Conservation (phyloP, 176 grass and related monocot genomes). For the Echinochloa phyllopogon region DNA sequence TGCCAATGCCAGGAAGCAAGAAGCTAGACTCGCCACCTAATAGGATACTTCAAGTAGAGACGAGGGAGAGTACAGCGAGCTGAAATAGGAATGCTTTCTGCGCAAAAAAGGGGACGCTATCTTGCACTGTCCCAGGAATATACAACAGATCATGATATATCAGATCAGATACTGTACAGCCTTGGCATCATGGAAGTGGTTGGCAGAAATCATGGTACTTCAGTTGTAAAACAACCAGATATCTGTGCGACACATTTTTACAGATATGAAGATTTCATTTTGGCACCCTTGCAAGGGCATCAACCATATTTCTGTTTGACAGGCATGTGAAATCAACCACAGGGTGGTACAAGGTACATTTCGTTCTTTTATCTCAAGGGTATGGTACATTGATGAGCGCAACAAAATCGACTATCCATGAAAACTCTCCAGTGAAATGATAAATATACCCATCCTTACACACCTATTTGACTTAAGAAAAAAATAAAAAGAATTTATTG, state of each 20-base stretch:
- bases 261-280: slow-evolving; percentile 1
- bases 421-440: neutral
- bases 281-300: slow-evolving; percentile 37
- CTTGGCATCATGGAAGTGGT: slow-evolving; percentile 24
- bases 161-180: neutral
- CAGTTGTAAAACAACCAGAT: slow-evolving; percentile 39
- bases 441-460: slow-evolving; percentile 15
- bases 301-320: slow-evolving; percentile 3
- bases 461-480: slow-evolving; percentile 9
- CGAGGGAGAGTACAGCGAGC: slow-evolving; percentile 34
- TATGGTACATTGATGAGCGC: slow-evolving; percentile 29
- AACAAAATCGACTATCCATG: slow-evolving; percentile 21
- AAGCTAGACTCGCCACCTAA: slow-evolving; percentile 49
- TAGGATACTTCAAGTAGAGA: slow-evolving; percentile 61
- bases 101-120: slow-evolving; percentile 38
- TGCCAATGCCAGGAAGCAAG: slow-evolving; percentile 47
- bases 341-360: slow-evolving; percentile 5
- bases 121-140: slow-evolving; percentile 31
- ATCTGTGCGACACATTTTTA: neutral
- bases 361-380: slow-evolving; percentile 43
- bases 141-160: slow-evolving; percentile 33
- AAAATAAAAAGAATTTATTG: slow-evolving; percentile 35
- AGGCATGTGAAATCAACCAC: slow-evolving; percentile 14
- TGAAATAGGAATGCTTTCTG: slow-evolving; percentile 50
- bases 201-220: slow-evolving; percentile 42